Conservation (phyloP, 108 stramenopile genomes). For the Schizochytrium sp. region DNA sequence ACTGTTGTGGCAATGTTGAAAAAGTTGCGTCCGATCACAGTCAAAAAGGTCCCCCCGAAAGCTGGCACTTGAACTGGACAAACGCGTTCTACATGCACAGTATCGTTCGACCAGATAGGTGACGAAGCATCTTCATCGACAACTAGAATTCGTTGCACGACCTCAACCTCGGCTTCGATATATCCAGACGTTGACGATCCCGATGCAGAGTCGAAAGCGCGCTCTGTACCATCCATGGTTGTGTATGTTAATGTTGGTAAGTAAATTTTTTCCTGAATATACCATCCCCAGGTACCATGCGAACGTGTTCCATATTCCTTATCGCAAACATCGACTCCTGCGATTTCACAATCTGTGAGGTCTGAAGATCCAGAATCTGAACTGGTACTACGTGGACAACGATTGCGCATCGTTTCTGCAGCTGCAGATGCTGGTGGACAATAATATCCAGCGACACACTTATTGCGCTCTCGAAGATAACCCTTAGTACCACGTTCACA, state of each 20-base stretch:
- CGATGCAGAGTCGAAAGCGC: not conserved
- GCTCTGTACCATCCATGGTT: not conserved
- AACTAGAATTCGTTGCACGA: slow-evolving; percentile 78
- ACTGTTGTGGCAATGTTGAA: slow-evolving; percentile 68
- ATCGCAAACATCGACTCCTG: slow-evolving; percentile 83
- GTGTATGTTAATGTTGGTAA: slow-evolving; percentile 76
- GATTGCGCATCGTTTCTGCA: slow-evolving; percentile 63
- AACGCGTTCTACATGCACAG: slow-evolving; percentile 80
- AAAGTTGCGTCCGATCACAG: slow-evolving; percentile 85
- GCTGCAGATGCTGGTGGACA: slow-evolving; percentile 79
- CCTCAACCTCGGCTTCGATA: slow-evolving; percentile 76
- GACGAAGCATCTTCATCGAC: slow-evolving; percentile 71
- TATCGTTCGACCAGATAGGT: slow-evolving; percentile 81
- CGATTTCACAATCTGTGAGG: slow-evolving; percentile 74
- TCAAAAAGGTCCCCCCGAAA: slow-evolving; percentile 64
- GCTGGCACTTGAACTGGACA: slow-evolving; percentile 78
- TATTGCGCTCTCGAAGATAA: slow-evolving; percentile 73
- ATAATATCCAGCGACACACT: slow-evolving; percentile 81
- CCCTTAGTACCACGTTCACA: slow-evolving; percentile 79
- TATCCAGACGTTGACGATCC: slow-evolving; percentile 65
- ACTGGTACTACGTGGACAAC: slow-evolving; percentile 81
- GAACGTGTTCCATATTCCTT: slow-evolving; percentile 66
- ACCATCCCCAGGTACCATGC: slow-evolving; percentile 64
- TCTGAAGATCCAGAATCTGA: slow-evolving; percentile 71
- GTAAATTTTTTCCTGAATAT: slow-evolving; percentile 76